Conservation (phyloP, 2,329 filamentous ascomycete genomes). For the Polytolypa hystricis region DNA sequence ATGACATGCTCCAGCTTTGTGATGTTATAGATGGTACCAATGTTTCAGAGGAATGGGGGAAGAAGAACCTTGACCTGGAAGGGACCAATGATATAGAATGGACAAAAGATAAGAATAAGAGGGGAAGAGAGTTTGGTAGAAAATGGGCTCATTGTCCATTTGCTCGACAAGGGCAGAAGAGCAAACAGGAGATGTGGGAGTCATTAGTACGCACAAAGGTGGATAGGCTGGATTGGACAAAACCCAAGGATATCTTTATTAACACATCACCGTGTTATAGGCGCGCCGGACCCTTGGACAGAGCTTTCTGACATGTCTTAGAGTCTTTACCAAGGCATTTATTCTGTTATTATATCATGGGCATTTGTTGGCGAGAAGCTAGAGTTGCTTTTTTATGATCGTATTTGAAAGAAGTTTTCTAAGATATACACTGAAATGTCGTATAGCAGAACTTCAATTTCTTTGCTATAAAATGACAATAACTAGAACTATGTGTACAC, state of each 20-base stretch:
- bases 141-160: conserved; percentile 17
- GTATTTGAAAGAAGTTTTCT: too few species aligned
- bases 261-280: conserved; percentile 18
- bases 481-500: too few species aligned
- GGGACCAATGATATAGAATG: conserved; percentile 19
- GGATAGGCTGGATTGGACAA: conserved; percentile 18
- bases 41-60: conserved; percentile 21
- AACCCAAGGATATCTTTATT: conserved; percentile 17
- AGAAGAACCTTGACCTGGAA: conserved; percentile 16
- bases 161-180: conserved; percentile 16
- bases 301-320: conserved; percentile 14
- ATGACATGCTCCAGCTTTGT: conserved; percentile 17
- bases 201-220: conserved; percentile 18
- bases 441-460: too few species aligned
- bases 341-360: too few species aligned
- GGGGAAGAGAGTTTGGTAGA: conserved; percentile 14
- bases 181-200: conserved; percentile 17
- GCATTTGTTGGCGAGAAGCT: too few species aligned
- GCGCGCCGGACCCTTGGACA: conserved; percentile 19
- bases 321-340: too few species aligned
- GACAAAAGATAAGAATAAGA: conserved; percentile 18
- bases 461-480: too few species aligned
- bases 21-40: conserved; percentile 22
- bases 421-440: too few species aligned
- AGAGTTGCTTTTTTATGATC: too few species aligned